Base-by-base conservation (phyloP, 2,329 filamentous ascomycete genomes). In the Herpotrichia juniperi region DNA sequence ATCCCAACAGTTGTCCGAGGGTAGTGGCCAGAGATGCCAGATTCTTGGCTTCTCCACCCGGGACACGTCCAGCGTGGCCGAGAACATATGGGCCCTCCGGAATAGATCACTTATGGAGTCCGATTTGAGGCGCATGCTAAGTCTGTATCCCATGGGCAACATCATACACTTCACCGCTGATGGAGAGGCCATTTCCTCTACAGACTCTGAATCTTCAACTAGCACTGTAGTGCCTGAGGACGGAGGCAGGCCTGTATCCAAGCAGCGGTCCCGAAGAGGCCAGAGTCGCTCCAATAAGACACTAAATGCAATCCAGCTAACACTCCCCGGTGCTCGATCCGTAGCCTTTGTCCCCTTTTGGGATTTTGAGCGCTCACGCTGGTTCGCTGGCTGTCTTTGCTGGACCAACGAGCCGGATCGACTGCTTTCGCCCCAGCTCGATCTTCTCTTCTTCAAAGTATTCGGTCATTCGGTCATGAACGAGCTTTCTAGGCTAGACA, bases 401-500 rank as follows among this genome's bases (percentile, higher is more conserved):
- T 75, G 72, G 72, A 71, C 62, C 6, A 71, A 66, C 2, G 58
- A 59, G 32, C 55, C 59, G 2, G 59, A 66, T 12, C 63, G 68
- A 17, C n/a, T 69, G 10, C 57, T 74, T 3, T 69, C 66, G 0
- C 40, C 59, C 1, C 61, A 59, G 3, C 58, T 66, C 21, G 71
- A 75, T 40, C 52, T 75, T 4, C 46, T 59, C 1, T 74, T 69
- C n/a, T 68, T 73, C 48, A 71, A 66, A 30, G 58, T 72, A 0
- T 74, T 75, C 46, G 67, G 71, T 21, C 79, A 81, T 47, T 78
- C 80, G 0, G 80, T 83, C 14, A 84, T 85, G 75, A 77, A 81
- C 0, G 83, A 87, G 47, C 72, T 87, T 1, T 77, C 79, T 0
- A 75, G 80, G 1, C 54, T 83, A 42, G 80, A 84, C 51, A 81